A percentile compares a stretch with the other conserved stretches of the same genome.
Conservation (phyloP, 129 eudicot genomes). For the Flaveria robusta region DNA sequence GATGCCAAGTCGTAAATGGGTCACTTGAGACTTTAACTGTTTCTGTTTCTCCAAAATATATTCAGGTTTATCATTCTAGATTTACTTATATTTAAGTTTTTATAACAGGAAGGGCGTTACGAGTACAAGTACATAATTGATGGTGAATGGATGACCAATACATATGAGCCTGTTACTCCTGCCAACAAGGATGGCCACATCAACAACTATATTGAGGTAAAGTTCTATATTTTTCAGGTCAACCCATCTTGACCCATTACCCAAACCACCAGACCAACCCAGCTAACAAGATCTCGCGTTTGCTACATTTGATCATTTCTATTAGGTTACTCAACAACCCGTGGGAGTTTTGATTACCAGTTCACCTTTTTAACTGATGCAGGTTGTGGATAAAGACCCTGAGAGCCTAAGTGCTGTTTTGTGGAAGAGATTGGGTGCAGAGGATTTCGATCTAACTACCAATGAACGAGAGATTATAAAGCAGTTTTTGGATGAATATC, state of each 20-base stretch:
- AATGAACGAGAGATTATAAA: constrained; percentile 61
- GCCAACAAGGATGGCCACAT: constrained; percentile 83
- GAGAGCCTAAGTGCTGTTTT: constrained; percentile 55
- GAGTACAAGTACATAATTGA: constrained; percentile 94
- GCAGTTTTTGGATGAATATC: constrained; percentile 61
- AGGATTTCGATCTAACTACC: constrained; percentile 68
- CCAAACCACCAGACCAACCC: not conserved
- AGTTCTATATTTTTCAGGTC: not conserved
- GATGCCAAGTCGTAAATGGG: not conserved
- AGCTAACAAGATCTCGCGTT: not conserved
- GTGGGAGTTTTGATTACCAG: too few species aligned
- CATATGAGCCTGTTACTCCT: constrained; percentile 56
- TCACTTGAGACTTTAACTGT: not conserved
- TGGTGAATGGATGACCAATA: constrained; percentile 81
- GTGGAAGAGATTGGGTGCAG: constrained; percentile 59
- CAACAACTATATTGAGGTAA: constrained; percentile 79
- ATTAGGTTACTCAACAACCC: too few species aligned
- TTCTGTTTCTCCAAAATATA: constrained; percentile 1
- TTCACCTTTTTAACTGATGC: constrained; percentile 23
- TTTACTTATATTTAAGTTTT: not conserved
- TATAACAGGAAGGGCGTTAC: constrained; percentile 75
- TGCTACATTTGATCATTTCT: too few species aligned
- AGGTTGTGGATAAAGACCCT: constrained; percentile 69
- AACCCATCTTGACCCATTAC: constrained; percentile 9
- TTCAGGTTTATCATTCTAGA: constrained; percentile 8